Evolutionary conservation across 2,329 filamentous ascomycete genomes (phyloP), one percentile per base, ranked within the genome.

Genomic region (Sordariomycetes sp.): DNA sequence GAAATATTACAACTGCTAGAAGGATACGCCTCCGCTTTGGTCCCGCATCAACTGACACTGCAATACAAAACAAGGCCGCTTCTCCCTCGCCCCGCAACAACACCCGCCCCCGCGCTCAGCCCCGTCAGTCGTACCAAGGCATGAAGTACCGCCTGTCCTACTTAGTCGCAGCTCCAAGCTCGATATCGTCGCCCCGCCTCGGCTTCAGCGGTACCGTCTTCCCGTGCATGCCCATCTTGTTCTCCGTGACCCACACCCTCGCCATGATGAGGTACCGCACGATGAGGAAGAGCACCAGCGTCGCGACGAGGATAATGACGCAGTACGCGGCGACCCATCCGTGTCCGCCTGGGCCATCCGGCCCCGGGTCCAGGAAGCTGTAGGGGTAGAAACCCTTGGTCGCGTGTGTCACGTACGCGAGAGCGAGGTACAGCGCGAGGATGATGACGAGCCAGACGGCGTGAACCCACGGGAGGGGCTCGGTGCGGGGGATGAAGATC

Each of bases 371-470:
- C n/a, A 95, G 78, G 70, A 95, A 95, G 59, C 65, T 67, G 71
- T 95, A 95, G 0, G 86, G 78, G 68, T 91, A 95, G 67, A 86
- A 89, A 2, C 80, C 80, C 67, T 90, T 76, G 0, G 83, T 84
- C 4, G 80, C 81, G 60, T 80, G 70, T 0, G 87, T 91, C 24
- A 94, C 63, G 68, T 89, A 95, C 1, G 88, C 89, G 17, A 95
- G 72, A 0, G 74, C 80, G 12, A 91, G 76, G 67, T 95, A 95
- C 3, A 85, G 70, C 0, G 80, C 81, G 50, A 95, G 76, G 7
- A 94, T 68, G n/a, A 89, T 58, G 61, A 91, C 70, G 15, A 91
- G 73, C 65, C 81, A 84, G 15, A 80, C 68, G n/a, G 89, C 68
- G 65, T 90, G 84, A 24, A 87, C 69, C 71, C 80, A 84, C 8